Evolutionary conservation across 73 alveolate species (phyloP).

Genomic region (Uronychia setigera): DNA sequence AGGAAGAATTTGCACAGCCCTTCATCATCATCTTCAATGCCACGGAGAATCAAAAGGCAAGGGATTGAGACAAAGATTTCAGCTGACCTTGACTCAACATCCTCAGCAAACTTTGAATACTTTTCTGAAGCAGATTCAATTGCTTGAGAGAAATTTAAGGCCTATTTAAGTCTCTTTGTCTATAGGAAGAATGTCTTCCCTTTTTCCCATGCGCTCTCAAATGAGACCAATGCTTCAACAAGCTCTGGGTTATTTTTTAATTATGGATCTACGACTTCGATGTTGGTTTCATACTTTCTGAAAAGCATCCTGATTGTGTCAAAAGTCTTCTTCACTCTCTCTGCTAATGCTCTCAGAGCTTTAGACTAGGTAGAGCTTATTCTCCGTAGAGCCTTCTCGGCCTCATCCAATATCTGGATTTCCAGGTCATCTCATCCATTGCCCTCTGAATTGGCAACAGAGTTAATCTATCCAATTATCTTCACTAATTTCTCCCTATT

Average conservation of each 20-base stretch:
- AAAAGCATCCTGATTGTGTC: slow-evolving; percentile 61
- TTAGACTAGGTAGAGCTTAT: slow-evolving; percentile 80
- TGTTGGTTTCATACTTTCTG: slow-evolving; percentile 87
- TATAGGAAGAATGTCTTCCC: slow-evolving; percentile 79
- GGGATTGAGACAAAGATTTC: slow-evolving; percentile 83
- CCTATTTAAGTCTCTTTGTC: slow-evolving; percentile 13
- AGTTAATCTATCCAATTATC: slow-evolving; percentile 81
- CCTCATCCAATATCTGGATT: slow-evolving; percentile 77
- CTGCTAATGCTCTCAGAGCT: slow-evolving; percentile 89
- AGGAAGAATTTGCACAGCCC: slow-evolving; percentile 62
- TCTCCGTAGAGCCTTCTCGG: slow-evolving; percentile 89
- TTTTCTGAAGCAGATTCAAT: slow-evolving; percentile 77
- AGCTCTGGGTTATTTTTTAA: slow-evolving; percentile 91
- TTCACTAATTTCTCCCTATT: slow-evolving; percentile 63
- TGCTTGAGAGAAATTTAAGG: slow-evolving; percentile 19
- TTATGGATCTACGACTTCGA: slow-evolving; percentile 94
- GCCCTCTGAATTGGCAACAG: slow-evolving; percentile 94
- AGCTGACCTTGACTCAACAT: slow-evolving; percentile 53
- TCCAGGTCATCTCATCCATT: slow-evolving; percentile 93
- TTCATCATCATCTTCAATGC: slow-evolving; percentile 60
- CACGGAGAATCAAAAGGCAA: slow-evolving; percentile 62
- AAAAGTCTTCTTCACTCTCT: slow-evolving; percentile 64
- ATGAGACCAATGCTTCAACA: slow-evolving; percentile 80
- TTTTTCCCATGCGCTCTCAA: slow-evolving; percentile 87
- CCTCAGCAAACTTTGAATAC: slow-evolving; percentile 62